phyloP scores from a whole-genome alignment of 805 yeast genomes.

The Candida qinlingensis region DNA sequence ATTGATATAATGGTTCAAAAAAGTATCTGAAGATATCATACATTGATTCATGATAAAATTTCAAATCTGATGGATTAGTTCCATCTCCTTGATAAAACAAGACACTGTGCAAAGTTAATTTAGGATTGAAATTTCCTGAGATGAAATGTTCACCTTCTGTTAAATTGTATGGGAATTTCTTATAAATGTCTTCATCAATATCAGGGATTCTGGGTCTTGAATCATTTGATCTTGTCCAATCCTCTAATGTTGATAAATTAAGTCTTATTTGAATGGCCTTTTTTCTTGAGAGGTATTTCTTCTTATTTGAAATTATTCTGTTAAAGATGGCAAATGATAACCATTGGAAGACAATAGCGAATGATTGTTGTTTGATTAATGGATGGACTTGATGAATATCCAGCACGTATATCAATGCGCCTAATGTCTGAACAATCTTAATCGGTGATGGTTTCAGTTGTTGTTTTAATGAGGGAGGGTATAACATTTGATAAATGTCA shows the following conservation, averaged over 20 bases:
- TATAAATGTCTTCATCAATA: conserved; percentile 33
- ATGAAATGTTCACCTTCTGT: conserved; percentile 23
- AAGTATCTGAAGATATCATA: conserved; percentile 61
- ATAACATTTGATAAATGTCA: conserved; percentile 67
- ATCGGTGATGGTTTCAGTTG: conserved; percentile 88
- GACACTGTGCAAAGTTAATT: conserved; percentile 8
- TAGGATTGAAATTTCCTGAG: conserved; percentile 2
- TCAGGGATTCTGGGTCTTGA: conserved; percentile 28
- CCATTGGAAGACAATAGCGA: conserved; percentile 76
- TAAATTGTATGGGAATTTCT: conserved; percentile 33
- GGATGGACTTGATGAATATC: conserved; percentile 79
- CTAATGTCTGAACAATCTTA: conserved; percentile 76
- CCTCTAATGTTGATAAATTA: conserved; percentile 82
- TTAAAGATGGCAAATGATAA: conserved; percentile 70
- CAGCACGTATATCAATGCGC: conserved; percentile 82
- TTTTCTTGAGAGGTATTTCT: conserved; percentile 70
- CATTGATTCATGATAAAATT: conserved; percentile 60
- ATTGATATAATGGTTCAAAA: conserved; percentile 66
- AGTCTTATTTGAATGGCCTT: conserved; percentile 87
- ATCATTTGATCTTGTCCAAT: conserved; percentile 67
- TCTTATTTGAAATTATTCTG: conserved; percentile 50
- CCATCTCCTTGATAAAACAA: conserved; percentile 17
- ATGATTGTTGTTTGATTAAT: conserved; percentile 68
- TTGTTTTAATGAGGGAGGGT: conserved; percentile 79
- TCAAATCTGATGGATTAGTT: conserved; percentile 41